Percentiles rank a stretch among this genome's conserved stretches.
Conservation (phyloP, 2,329 filamentous ascomycete genomes). For the Penicillium digitatum region DNA sequence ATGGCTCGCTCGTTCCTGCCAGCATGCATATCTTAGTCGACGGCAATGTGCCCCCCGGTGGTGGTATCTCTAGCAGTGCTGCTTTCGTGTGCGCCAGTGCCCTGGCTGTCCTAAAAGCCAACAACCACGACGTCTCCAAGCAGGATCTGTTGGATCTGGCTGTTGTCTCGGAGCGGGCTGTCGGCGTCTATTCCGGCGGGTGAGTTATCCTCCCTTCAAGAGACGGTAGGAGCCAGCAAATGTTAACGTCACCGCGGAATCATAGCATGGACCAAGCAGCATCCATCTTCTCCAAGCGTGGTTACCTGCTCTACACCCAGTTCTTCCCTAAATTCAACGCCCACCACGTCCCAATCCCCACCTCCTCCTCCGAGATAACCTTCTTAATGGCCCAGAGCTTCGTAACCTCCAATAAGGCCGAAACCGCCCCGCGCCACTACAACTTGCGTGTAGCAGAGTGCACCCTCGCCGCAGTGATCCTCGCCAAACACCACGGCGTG, state of each 20-base stretch:
- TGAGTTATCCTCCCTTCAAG: constrained; percentile 42
- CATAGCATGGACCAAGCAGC: constrained; percentile 88
- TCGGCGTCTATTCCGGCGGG: constrained; percentile 95
- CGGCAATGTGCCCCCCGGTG: constrained; percentile 85
- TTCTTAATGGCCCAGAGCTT: constrained; percentile 96
- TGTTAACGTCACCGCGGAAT: neutral
- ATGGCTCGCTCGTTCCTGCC: constrained; percentile 60
- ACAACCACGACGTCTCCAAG: constrained; percentile 81
- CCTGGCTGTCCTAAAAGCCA: constrained; percentile 80
- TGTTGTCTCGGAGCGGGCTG: constrained; percentile 87
- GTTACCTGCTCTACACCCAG: constrained; percentile 81
- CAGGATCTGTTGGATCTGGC: constrained; percentile 87
- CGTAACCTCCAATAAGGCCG: constrained; percentile 89
- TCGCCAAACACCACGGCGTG: constrained; percentile 57
- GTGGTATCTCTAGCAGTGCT: constrained; percentile 87
- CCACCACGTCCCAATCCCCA: constrained; percentile 74
- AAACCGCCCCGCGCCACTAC: constrained; percentile 89
- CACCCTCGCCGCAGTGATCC: constrained; percentile 72
- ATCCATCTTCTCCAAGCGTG: constrained; percentile 85
- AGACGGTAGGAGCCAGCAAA: neutral
- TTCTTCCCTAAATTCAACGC: constrained; percentile 78
- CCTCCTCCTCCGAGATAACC: constrained; percentile 73
- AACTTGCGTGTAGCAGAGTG: constrained; percentile 96
- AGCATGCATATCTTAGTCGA: constrained; percentile 88
- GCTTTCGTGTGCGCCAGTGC: constrained; percentile 90